Evolutionary conservation across 768 basidiomycete genomes (phyloP).

Genomic region (Lactarius deliciosus): DNA sequence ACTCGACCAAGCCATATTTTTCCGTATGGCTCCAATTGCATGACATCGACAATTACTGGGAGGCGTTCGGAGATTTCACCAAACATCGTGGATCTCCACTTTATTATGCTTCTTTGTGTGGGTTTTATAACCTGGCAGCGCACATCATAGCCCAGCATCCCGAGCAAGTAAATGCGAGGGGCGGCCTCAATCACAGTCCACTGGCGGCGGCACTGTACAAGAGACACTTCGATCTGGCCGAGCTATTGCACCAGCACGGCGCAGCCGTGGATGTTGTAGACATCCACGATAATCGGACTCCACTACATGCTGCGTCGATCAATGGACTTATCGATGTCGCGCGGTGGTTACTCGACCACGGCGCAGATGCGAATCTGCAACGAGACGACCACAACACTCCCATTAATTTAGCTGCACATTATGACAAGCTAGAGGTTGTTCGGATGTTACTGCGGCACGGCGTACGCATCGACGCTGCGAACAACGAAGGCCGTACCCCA

Average conservation of each 20-base stretch:
- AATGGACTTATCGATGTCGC: not conserved
- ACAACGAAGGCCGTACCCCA: not conserved
- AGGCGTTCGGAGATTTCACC: not conserved
- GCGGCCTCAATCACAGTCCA: not conserved
- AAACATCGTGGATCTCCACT: not conserved
- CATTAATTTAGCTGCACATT: too few species aligned
- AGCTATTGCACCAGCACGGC: not conserved
- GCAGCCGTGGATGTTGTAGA: not conserved
- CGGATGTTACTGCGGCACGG: not conserved
- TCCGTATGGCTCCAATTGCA: not conserved
- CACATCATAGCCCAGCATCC: not conserved
- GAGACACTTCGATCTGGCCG: not conserved
- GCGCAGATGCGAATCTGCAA: not conserved
- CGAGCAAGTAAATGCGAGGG: not conserved
- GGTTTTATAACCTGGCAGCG: not conserved
- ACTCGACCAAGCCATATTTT: not conserved
- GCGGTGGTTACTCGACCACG: not conserved
- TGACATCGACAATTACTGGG: not conserved
- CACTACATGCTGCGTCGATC: not conserved
- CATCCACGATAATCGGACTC: not conserved
- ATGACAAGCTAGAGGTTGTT: too few species aligned
- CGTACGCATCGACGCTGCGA: not conserved
- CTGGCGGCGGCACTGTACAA: not conserved
- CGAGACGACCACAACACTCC: too few species aligned
- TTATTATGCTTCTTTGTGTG: not conserved